Base-by-base conservation (phyloP, 495 filamentous ascomycete species). In the Thermochaetoides thermophila region DNA sequence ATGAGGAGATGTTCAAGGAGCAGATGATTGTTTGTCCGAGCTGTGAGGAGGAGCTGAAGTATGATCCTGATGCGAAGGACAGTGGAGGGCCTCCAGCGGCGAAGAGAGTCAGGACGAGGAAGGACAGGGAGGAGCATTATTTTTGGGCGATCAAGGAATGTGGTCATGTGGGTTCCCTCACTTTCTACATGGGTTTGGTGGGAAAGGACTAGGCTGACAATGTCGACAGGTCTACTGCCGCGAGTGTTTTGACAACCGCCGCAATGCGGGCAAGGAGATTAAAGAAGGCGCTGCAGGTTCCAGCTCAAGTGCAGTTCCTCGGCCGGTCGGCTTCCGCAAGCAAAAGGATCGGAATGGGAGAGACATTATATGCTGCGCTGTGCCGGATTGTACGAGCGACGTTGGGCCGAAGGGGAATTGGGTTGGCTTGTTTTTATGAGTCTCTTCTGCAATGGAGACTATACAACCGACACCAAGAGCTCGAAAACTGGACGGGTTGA, bases 141-240 rank as follows among this genome's bases (percentile, higher is more conserved):
- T 66, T 67, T 38, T 67, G 61, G 61, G 61, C 60, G 0, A 48
- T 67, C 18, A 66, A 63, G 42, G 49, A 50, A 3, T 67, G 63
- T 36, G 63, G 63, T 26, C 63, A 67, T 29, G 63, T 66, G 40
- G 49, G 61, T 48, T 19, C 11, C 26, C 23, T 24, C 20, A n/a
- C n/a, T n/a, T n/a, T n/a, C n/a, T n/a, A n/a, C n/a, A n/a, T n/a
- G n/a, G n/a, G n/a, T n/a, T n/a, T n/a, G n/a, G n/a, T n/a, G n/a
- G n/a, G n/a, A n/a, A n/a, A n/a, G n/a, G n/a, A n/a, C n/a, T n/a
- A n/a, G n/a, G n/a, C n/a, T n/a, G n/a, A n/a, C n/a, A n/a, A n/a
- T n/a, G n/a, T n/a, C n/a, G n/a, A n/a, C n/a, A n/a, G n/a, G n/a
- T n/a, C n/a, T n/a, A n/a, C n/a, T n/a, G n/a, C n/a, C n/a, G n/a